These are phyloP conservation scores for Coniochaeta sp. DNA, from an alignment of 2,329 filamentous ascomycete genomes.

Conservation along the genomic window DNA sequence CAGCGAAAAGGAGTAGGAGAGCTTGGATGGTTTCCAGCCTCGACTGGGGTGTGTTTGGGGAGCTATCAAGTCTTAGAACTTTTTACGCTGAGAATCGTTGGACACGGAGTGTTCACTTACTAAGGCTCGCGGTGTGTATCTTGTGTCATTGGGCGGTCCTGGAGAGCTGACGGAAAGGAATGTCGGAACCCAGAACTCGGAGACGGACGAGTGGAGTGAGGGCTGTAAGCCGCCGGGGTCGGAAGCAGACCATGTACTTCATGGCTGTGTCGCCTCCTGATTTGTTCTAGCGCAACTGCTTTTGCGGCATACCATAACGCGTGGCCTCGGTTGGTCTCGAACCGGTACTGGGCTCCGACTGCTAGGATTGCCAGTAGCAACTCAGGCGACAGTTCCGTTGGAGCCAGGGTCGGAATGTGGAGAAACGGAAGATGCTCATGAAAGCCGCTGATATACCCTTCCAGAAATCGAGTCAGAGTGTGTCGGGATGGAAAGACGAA, in stretches of 20 bases:
- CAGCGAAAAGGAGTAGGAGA: constrained; percentile 47
- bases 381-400: constrained; percentile 59
- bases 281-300: constrained; percentile 50
- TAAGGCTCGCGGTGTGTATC: constrained; percentile 53
- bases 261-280: constrained; percentile 47
- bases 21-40: constrained; percentile 59
- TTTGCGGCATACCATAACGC: constrained; percentile 55
- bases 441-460: constrained; percentile 63
- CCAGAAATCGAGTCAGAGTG: constrained; percentile 60
- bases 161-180: constrained; percentile 50
- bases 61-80: constrained; percentile 24
- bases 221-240: constrained; percentile 50
- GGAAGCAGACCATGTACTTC: constrained; percentile 50
- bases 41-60: constrained; percentile 50
- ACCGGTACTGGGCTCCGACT: constrained; percentile 59
- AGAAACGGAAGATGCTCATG: constrained; percentile 53
- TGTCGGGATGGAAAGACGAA: constrained; percentile 64
- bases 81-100: too few species aligned
- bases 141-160: constrained; percentile 47
- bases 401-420: constrained; percentile 58
- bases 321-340: constrained; percentile 51
- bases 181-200: constrained; percentile 50
- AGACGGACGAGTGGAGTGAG: constrained; percentile 51
- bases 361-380: constrained; percentile 60
- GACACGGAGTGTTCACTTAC: constrained; percentile 29